Evolutionary conservation across 176 grass and related monocot species (phyloP), one percentile per base, ranked within the genome.

Genomic region (Rhynchospora tenuis): DNA sequence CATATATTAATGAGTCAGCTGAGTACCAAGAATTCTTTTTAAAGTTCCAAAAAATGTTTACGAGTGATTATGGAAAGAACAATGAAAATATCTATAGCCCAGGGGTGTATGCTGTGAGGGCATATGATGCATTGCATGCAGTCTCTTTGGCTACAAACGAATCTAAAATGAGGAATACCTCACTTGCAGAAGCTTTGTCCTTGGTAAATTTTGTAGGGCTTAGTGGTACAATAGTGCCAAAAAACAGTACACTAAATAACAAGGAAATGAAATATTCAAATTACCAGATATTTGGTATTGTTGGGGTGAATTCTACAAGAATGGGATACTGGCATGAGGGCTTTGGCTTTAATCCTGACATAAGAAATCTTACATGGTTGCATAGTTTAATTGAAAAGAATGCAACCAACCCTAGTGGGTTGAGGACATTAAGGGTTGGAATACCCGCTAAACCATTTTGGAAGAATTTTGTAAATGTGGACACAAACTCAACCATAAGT

Each of bases 91-190:
- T 54, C 51, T 55, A 79, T 44, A 55, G 80, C 15, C 86, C 86
- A 8, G 73, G 81, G 38, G 22, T 48, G 7, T 66, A 16, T 33
- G 87, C 87, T 4, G 22, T 81, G 51, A 64, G 65, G 29, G 77
- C 87, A 63, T 89, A 85, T 66, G 87, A 88, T 82, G 77, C 66
- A 19, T 14, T 89, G 6, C 74, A 60, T 33, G 72, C 46, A 8
- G 10, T 88, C 7, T 50, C 82, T 9, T 0, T 52, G 22, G 87
- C 73, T 33, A n/a, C 55, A 11, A 17, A 55, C 4, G 24, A 75
- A 52, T 67, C 64, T 64, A 12, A 15, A 4, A 88, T 2, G 67
- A 52, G 47, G 0, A 80, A 56, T 28, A 76, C 16, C 0, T 33
- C 42, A 57, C 26, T 85, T 24, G 17, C 8, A 0, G 56, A 81